phyloP scores from a whole-genome alignment of 1,284 basidiomycete genomes.

The Irpex lacteus region DNA sequence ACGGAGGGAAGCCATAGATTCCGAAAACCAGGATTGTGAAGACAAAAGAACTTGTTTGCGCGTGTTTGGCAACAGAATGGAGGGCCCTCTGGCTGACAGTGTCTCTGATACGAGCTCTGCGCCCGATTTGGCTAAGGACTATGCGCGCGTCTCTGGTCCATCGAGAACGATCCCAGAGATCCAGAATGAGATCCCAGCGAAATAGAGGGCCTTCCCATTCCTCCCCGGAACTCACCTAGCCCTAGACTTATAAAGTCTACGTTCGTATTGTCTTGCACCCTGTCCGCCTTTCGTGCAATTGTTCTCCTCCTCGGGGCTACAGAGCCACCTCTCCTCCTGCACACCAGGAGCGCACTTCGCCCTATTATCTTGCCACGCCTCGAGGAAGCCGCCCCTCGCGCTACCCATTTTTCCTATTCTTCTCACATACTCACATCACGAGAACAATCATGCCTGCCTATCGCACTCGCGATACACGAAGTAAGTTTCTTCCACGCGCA shows the following conservation, averaged over 20 bases:
- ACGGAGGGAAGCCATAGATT: constrained; percentile 33
- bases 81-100: constrained; percentile 16
- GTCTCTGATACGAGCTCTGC: constrained; percentile 21
- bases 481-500: constrained; percentile 39
- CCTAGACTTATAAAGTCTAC: constrained; percentile 57
- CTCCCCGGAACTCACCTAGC: constrained; percentile 38
- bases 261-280: constrained; percentile 53
- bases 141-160: constrained; percentile 30
- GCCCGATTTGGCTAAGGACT: constrained; percentile 34
- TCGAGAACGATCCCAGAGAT: constrained; percentile 37
- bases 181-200: constrained; percentile 35
- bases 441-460: constrained; percentile 67
- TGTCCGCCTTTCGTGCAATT: constrained; percentile 64
- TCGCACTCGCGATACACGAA: constrained; percentile 70
- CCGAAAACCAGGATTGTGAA: constrained; percentile 27
- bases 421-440: constrained; percentile 24
- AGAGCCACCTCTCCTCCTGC: constrained; percentile 35
- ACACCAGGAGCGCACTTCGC: constrained; percentile 23
- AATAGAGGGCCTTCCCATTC: constrained; percentile 36
- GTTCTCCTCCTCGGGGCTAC: constrained; percentile 41
- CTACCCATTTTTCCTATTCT: constrained; percentile 26
- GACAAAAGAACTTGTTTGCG: constrained; percentile 43
- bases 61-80: constrained; percentile 43
- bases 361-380: constrained; percentile 27
- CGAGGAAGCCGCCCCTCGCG: constrained; percentile 28